Evolutionary conservation across 768 basidiomycete genomes (phyloP), one percentile per base, ranked within the genome.

Genomic region (Pleurotus tuoliensis): DNA sequence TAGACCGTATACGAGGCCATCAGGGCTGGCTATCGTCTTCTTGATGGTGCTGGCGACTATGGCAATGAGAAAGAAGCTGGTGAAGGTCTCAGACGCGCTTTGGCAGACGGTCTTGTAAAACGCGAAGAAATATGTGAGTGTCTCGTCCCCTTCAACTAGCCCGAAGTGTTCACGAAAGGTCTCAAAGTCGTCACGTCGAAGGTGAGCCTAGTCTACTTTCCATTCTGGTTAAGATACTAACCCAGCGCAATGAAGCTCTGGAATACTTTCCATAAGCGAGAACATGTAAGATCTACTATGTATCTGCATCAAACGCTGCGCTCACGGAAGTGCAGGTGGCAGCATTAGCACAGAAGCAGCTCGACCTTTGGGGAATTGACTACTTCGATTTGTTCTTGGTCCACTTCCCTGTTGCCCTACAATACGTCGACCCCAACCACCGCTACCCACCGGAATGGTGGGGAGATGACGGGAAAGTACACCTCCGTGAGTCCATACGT

Each of bases 31-130:
- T 94, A 92, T 68, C 84, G 93, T 59, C 87, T 96, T 55, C 77
- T 96, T 55, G 92, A 94, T 56, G 87, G 90, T 58, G 92, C 92
- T 30, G 83, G 84, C 61, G 90, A 92, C 72, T 94, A 93, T 68
- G 92, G 89, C 6, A 95, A 96, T 61, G 94, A 96, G 72, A 89
- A 86, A 64, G 85, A 93, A 69, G 87, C 88, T 4, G 92, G 90
- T 1, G 78, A 85, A 63, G 92, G 92, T 60, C 79, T 94, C 56
- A 79, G 76, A 52, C 82, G 84, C 12, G 92, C 92, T n/a, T 80
- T 94, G 61, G 67, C 74, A 40, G 90, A 92, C 5, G 92, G 93
- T 12, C 66, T 94, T 38, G 88, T 96, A 57, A 92, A 89, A 71
- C 82, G 94, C 37, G 90, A 93, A 69, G 93, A 96, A 11, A 74